Evolutionary conservation across 371 early-diverging fungal species (phyloP).

Genomic region (Rhizopus delemar): DNA sequence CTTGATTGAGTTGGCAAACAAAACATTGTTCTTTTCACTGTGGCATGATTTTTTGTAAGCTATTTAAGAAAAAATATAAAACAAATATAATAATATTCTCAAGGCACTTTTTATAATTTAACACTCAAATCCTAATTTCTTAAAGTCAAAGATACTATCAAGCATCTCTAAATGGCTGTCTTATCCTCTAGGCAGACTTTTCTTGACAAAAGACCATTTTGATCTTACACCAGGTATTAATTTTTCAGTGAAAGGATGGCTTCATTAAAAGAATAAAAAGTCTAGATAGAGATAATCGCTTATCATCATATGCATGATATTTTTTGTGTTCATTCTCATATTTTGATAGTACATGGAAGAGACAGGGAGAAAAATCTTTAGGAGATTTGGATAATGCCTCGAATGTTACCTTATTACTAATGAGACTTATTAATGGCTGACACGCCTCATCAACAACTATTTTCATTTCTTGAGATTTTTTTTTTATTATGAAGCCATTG

Average conservation of each 20-base stretch:
- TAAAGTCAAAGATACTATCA: background rate
- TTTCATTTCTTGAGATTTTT: background rate
- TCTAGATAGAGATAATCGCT: constrained; percentile 2
- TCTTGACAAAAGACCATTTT: background rate
- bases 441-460: background rate
- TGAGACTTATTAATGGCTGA: too few relatives aligned
- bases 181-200: constrained; percentile 3
- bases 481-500: background rate
- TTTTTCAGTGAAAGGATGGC: background rate
- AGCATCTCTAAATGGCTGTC: background rate
- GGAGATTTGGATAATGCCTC: background rate
- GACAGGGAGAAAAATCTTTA: background rate
- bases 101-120: background rate
- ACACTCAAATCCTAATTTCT: background rate
- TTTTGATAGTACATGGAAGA: background rate
- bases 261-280: constrained; percentile 1
- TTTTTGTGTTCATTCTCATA: background rate
- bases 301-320: background rate
- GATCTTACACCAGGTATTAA: background rate
- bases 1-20: constrained; percentile 2
- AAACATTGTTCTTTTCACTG: background rate
- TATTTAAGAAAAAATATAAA: background rate
- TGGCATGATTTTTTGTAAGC: background rate
- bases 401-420: too few relatives aligned
- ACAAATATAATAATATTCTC: too few relatives aligned